These are phyloP conservation scores for Papiliotrema terrestris DNA, from an alignment of 1,284 basidiomycete genomes.

Conservation along the genomic window DNA sequence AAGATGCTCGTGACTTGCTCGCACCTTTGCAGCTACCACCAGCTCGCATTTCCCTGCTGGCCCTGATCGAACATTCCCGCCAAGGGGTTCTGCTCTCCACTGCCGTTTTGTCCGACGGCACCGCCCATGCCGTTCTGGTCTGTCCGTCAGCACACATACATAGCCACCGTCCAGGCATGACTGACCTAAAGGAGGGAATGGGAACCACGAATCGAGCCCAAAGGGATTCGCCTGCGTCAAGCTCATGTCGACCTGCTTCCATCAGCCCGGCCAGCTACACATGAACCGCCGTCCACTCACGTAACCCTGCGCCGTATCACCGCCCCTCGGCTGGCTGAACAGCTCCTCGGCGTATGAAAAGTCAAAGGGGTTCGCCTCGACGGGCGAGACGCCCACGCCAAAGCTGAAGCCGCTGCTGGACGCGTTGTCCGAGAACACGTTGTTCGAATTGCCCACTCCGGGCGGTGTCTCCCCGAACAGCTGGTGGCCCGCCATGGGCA, in stretches of 20 bases:
- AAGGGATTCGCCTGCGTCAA: constrained; percentile 4
- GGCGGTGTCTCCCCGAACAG: background rate
- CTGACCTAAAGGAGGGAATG: constrained; percentile 38
- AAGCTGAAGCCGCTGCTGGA: constrained; percentile 1
- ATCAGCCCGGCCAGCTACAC: background rate
- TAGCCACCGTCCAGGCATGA: background rate
- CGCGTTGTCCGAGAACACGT: background rate
- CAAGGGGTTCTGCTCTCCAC: too few relatives aligned
- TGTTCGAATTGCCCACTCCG: background rate
- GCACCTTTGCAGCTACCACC: too few relatives aligned
- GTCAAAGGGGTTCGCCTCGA: constrained; percentile 17
- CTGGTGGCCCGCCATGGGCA: background rate
- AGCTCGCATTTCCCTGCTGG: too few relatives aligned
- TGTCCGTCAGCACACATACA: background rate
- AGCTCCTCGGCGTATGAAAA: constrained; percentile 40
- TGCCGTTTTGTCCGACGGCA: too few relatives aligned
- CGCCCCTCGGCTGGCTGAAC: constrained; percentile 13
- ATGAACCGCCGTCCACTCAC: background rate
- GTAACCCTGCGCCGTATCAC: constrained; percentile 2
- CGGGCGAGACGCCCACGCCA: background rate
- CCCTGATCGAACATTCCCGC: too few relatives aligned
- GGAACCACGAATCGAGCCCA: constrained; percentile 36
- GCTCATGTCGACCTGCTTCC: constrained; percentile 2
- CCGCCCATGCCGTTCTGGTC: background rate
- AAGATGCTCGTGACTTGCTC: too few relatives aligned